Conservation (phyloP, 2,329 filamentous ascomycete species). For the Xylaria multiplex region DNA sequence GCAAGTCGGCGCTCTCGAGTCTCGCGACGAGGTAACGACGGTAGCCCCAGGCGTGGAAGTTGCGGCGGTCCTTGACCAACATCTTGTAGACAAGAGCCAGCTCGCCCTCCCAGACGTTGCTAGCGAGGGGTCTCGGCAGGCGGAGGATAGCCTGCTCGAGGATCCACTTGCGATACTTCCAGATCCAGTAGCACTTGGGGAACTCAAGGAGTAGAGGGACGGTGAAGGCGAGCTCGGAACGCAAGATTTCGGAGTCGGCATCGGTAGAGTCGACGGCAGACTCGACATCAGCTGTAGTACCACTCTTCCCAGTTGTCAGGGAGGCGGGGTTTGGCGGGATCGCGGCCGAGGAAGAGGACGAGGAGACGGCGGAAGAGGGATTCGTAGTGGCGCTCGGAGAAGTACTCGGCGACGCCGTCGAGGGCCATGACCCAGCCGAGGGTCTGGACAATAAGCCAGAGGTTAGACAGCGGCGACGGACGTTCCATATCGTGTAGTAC, state of each 20-base stretch:
- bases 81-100: conserved; percentile 86
- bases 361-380: conserved; percentile 72
- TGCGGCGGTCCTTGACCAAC: conserved; percentile 84
- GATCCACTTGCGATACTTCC: conserved; percentile 93
- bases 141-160: conserved; percentile 75
- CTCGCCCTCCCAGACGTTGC: conserved; percentile 83
- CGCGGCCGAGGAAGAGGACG: conserved; percentile 62
- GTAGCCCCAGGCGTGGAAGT: conserved; percentile 98
- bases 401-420: conserved; percentile 64
- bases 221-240: conserved; percentile 81
- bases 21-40: conserved; percentile 79
- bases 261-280: not conserved
- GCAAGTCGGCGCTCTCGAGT: conserved; percentile 69
- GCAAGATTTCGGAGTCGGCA: conserved; percentile 64
- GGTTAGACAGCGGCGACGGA: conserved; percentile 77
- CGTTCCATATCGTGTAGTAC: conserved; percentile 93
- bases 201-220: conserved; percentile 84
- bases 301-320: conserved; percentile 64
- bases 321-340: conserved; percentile 58
- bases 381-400: conserved; percentile 65
- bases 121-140: conserved; percentile 66
- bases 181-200: conserved; percentile 99
- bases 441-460: conserved; percentile 66
- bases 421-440: conserved; percentile 58
- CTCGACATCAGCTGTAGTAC: conserved; percentile 60